phyloP scores from a whole-genome alignment of 768 basidiomycete species.

The Suillus tomentosus region DNA sequence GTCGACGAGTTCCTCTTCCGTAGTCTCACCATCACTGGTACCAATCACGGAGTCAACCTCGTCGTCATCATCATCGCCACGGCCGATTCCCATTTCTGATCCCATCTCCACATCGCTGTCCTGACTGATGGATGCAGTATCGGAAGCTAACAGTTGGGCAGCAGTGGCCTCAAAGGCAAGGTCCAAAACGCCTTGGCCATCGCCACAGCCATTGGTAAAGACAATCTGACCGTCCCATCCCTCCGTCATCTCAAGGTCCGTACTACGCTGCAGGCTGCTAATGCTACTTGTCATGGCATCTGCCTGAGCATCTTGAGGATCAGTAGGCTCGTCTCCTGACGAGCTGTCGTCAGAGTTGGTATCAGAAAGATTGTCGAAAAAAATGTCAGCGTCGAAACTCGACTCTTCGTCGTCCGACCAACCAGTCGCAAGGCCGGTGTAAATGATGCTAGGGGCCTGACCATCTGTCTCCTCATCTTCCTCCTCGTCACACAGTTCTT shows the following conservation, averaged over 20 bases:
- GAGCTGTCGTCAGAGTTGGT: slow-evolving; percentile 40
- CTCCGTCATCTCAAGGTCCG: slow-evolving; percentile 63
- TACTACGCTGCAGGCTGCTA: slow-evolving; percentile 40
- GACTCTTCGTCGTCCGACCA: slow-evolving; percentile 83
- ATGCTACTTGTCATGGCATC: slow-evolving; percentile 27
- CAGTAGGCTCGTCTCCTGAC: slow-evolving; percentile 47
- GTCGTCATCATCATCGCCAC: slow-evolving; percentile 36
- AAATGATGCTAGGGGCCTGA: slow-evolving; percentile 40
- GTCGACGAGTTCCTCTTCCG: slow-evolving; percentile 84
- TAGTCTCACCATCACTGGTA: slow-evolving; percentile 71
- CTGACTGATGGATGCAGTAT: slow-evolving; percentile 48
- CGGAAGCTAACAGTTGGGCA: slow-evolving; percentile 50
- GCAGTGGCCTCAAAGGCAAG: slow-evolving; percentile 71
- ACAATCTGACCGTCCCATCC: slow-evolving; percentile 77
- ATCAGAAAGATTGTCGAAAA: slow-evolving; percentile 79
- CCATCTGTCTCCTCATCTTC: slow-evolving; percentile 52
- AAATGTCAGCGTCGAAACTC: slow-evolving; percentile 80
- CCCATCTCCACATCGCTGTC: slow-evolving; percentile 53
- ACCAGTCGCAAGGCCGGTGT: slow-evolving; percentile 68
- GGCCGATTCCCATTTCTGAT: slow-evolving; percentile 23
- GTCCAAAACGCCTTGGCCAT: slow-evolving; percentile 56
- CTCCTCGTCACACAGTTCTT: slow-evolving; percentile 40
- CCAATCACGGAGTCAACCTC: slow-evolving; percentile 51
- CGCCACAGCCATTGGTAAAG: slow-evolving; percentile 63
- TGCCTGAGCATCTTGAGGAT: slow-evolving; percentile 40